phyloP scores from a whole-genome alignment of 176 grass and related monocot genomes.

The Guadua angustifolia region DNA sequence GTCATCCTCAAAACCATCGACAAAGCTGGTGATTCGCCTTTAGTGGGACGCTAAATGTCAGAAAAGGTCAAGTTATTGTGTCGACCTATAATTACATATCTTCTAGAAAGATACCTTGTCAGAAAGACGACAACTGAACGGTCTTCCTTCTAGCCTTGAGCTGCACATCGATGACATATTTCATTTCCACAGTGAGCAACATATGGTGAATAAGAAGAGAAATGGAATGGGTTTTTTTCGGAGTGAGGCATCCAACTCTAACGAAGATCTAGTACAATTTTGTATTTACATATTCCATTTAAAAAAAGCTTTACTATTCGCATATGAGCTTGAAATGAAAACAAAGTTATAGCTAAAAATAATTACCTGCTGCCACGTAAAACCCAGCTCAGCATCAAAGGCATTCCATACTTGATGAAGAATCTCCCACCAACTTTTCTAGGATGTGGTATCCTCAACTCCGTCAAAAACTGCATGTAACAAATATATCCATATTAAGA shows the following conservation, averaged over 20 bases:
- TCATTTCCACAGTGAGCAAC: conserved; percentile 27
- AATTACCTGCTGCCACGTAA: conserved; percentile 92
- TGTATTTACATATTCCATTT: conserved; percentile 7
- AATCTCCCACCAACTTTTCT: conserved; percentile 92
- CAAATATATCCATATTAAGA: conserved; percentile 29
- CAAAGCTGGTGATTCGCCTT: conserved; percentile 89
- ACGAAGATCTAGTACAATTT: not conserved
- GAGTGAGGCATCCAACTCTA: not conserved
- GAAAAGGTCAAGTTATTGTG: conserved; percentile 28
- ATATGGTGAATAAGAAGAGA: conserved; percentile 25
- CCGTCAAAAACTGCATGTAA: conserved; percentile 80
- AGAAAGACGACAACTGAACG: conserved; percentile 82
- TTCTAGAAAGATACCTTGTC: conserved; percentile 67
- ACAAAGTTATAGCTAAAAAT: conserved; percentile 43
- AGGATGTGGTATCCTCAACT: conserved; percentile 91
- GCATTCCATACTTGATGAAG: conserved; percentile 86
- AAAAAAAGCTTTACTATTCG: not conserved
- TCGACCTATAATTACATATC: not conserved
- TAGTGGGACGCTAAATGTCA: conserved; percentile 43
- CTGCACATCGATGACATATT: conserved; percentile 50
- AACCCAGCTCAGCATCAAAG: conserved; percentile 89
- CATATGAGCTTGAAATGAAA: conserved; percentile 21
- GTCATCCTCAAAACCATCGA: conserved; percentile 92
- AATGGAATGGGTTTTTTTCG: not conserved
- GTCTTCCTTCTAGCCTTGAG: conserved; percentile 82